phyloP scores from a whole-genome alignment of 2,329 filamentous ascomycete genomes.

The Pseudocercospora musae region DNA sequence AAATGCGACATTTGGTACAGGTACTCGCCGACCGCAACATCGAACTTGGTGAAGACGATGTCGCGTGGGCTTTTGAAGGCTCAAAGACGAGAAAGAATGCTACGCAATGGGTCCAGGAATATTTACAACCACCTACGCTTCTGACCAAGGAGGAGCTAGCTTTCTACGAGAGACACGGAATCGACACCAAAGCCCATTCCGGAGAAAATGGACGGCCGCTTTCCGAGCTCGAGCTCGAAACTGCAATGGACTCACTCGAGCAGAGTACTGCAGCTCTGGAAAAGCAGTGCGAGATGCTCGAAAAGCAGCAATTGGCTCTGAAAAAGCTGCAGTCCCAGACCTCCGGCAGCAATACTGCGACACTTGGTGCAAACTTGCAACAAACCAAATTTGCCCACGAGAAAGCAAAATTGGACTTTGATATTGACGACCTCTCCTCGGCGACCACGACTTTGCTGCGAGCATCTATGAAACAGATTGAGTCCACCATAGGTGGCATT shows the following conservation, averaged over 20 bases:
- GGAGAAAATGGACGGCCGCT: slow-evolving; percentile 44
- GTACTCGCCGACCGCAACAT: slow-evolving; percentile 46
- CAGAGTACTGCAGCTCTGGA: slow-evolving; percentile 62
- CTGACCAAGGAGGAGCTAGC: slow-evolving; percentile 50
- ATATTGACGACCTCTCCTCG: slow-evolving; percentile 33
- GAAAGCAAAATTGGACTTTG: slow-evolving; percentile 42
- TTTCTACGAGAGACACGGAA: slow-evolving; percentile 37
- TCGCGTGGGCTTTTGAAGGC: slow-evolving; percentile 48
- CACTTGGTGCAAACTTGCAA: slow-evolving; percentile 9
- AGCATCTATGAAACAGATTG: slow-evolving; percentile 48
- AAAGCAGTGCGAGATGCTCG: slow-evolving; percentile 60
- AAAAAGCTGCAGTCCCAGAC: slow-evolving; percentile 51
- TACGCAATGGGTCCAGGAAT: slow-evolving; percentile 46
- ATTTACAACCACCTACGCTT: slow-evolving; percentile 45
- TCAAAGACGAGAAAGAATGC: slow-evolving; percentile 41
- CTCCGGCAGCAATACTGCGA: not conserved
- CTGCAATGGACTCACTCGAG: slow-evolving; percentile 62
- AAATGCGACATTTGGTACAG: slow-evolving; percentile 42
- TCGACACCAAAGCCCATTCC: not conserved
- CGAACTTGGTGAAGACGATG: slow-evolving; percentile 44
- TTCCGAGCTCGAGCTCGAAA: slow-evolving; percentile 57
- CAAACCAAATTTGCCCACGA: slow-evolving; percentile 35
- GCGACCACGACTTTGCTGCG: slow-evolving; percentile 34
- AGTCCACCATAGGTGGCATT: slow-evolving; percentile 45
- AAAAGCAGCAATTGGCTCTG: slow-evolving; percentile 61